phyloP scores from a whole-genome alignment of 1,284 basidiomycete genomes.

The Porphyrellus sp. region DNA sequence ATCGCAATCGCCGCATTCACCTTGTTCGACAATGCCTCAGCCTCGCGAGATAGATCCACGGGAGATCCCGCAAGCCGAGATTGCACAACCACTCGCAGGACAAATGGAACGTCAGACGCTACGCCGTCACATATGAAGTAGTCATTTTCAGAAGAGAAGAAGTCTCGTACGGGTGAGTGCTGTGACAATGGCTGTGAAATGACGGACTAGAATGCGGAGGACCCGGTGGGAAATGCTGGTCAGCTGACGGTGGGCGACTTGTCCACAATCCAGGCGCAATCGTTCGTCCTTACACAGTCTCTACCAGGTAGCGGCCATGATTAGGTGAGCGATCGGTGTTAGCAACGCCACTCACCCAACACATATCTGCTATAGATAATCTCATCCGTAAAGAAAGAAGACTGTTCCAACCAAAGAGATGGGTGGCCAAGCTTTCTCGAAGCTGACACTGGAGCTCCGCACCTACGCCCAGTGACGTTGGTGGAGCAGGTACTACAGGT shows the following conservation, averaged over 20 bases:
- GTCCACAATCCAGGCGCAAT: constrained; percentile 45
- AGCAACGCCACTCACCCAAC: constrained; percentile 50
- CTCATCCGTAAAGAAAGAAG: constrained; percentile 53
- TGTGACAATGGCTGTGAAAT: constrained; percentile 46
- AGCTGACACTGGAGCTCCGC: constrained; percentile 43
- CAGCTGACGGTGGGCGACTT: constrained; percentile 49
- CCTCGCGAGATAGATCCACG: constrained; percentile 50
- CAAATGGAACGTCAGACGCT: constrained; percentile 60
- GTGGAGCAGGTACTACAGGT: constrained; percentile 33
- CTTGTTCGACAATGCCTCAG: constrained; percentile 42
- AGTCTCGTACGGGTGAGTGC: constrained; percentile 48
- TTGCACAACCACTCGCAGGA: constrained; percentile 53
- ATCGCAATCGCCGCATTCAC: constrained; percentile 37
- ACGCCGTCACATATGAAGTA: constrained; percentile 11
- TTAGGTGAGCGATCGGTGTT: constrained; percentile 13
- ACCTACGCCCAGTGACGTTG: constrained; percentile 28
- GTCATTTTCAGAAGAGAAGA: constrained; percentile 9
- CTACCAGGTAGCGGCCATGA: constrained; percentile 32
- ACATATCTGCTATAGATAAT: constrained; percentile 57
- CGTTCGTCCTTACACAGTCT: constrained; percentile 44
- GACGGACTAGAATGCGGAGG: constrained; percentile 54
- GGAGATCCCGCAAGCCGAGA: constrained; percentile 49
- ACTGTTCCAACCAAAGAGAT: constrained; percentile 60
- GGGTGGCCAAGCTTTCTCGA: constrained; percentile 46
- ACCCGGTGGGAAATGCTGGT: constrained; percentile 51